Evolutionary conservation across 176 grass and related monocot species (phyloP).

Genomic region (Bolboschoenus planiculmis): DNA sequence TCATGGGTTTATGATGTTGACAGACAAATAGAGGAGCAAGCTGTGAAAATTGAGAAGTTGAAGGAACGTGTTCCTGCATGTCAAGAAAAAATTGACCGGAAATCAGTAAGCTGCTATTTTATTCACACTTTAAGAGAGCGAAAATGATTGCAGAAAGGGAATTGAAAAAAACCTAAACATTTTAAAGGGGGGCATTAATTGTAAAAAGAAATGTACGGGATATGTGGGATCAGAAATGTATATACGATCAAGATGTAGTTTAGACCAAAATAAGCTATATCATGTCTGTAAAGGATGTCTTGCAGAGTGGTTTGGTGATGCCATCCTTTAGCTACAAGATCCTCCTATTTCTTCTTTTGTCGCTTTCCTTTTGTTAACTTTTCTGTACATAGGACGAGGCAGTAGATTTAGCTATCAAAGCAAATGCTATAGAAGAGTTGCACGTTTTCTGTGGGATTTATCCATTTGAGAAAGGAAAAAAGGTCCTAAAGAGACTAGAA

Average conservation of each 20-base stretch:
- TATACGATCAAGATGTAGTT: background rate
- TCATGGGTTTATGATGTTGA: constrained; percentile 85
- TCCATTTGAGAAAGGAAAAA: background rate
- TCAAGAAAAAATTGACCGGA: constrained; percentile 75
- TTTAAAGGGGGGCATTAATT: background rate
- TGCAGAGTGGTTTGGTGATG: background rate
- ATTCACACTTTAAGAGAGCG: background rate
- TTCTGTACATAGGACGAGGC: background rate
- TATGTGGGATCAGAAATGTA: background rate
- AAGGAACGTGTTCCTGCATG: constrained; percentile 80
- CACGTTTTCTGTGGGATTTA: background rate
- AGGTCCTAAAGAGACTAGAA: background rate
- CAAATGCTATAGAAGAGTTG: background rate
- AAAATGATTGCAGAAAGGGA: background rate
- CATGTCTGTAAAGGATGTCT: background rate
- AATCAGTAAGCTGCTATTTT: constrained; percentile 43
- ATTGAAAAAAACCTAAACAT: background rate
- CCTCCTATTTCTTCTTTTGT: background rate
- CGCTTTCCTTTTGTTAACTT: background rate
- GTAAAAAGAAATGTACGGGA: background rate
- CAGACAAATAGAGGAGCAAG: constrained; percentile 52
- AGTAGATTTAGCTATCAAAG: background rate
- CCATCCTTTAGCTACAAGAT: background rate
- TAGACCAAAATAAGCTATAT: background rate
- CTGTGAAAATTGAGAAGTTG: constrained; percentile 52